Base-by-base conservation (phyloP, 148 eudicot genomes). In the Chenopodium suecicum region DNA sequence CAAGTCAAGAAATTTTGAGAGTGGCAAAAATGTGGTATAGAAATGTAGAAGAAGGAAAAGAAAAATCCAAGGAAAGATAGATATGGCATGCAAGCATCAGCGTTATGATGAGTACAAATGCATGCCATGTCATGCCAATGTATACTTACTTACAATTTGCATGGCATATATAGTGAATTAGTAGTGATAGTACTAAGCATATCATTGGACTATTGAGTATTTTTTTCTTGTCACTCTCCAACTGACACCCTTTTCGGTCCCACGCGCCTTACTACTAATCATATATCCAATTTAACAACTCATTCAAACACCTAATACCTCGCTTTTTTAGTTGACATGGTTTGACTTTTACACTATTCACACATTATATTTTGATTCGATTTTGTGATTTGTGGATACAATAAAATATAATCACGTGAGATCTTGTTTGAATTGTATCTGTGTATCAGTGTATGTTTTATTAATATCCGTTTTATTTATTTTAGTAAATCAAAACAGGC, bases 171-270 rank as follows among this genome's bases (percentile, higher is more conserved):
- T 41, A 41, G 44, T 41, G 44, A 41, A 41, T 41, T 41, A 6
- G 44, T 41, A 41, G 8, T 41, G 44, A 41, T 41, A 37, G 19
- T n/a, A 58, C 48, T 47, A 27, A 16, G 9, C 79, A 69, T 69
- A 82, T 76, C 84, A 82, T 82, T 76, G 84, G 80, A 77, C 70
- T 56, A 68, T 73, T 37, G 84, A 82, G 80, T 82, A 76, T 68
- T 29, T 32, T 6, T 70, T 47, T 29, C 44, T 65, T 68, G 46
- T 58, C 84, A 77, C 76, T 48, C 70, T 76, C 70, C 47, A 12
- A 22, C 80, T 68, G 66, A 66, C 70, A 50, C 37, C 64, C 37
- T 13, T 75, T 50, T 41, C 0, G 6, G 9, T 2, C 34, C 66
- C 78, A 74, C 83, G 67, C 83, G 9, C 67, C 47, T 34, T 54